Evolutionary conservation across 2,329 filamentous ascomycete species (phyloP), one percentile per base, ranked within the genome.

Genomic region (Blastomyces emzantsi): DNA sequence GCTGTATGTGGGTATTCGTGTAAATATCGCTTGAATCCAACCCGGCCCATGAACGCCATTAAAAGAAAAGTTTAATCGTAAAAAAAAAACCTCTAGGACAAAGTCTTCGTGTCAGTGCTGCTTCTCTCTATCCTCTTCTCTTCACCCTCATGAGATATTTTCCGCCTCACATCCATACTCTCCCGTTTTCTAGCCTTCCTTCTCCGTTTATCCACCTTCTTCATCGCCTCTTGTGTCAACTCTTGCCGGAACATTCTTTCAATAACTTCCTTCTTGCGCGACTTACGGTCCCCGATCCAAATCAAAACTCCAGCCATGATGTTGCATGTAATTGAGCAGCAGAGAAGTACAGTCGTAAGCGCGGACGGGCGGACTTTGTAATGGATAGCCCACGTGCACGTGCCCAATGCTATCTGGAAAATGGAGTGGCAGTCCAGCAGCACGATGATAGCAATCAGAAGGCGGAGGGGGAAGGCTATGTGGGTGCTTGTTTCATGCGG

Each of bases 401-500:
- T 83, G 8, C 90, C 90, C 0, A 95, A 85, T 0, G 88, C 84
- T 69, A 95, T 90, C 72, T 95, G 90, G 51, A 95, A 82, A 43
- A 89, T 79, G 4, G 88, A 91, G 76, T 95, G 90, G 66, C 83
- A 87, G 73, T 95, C 90, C 2, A 94, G 81, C 2, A 95, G 79
- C 7, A 90, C 80, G n/a, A 93, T 87, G 64, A 93, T 87, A 64
- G 89, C 86, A 47, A 94, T 82, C 41, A 95, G 85, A 6, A 91
- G 80, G 41, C 83, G 82, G 0, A 92, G 79, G 0, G 90, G 90
- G 66, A 95, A 95, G 0, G 90, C 88, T 71, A 86, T 82, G 72
- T 95, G 90, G 0, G 90, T 95, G 43, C 85, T 81, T 0, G 90
- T 95, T 75, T 95, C 90, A 74, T 95, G 88, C 0, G 90, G 90